Evolutionary conservation across 2,329 filamentous ascomycete genomes (phyloP).

Genomic region (Akanthomyces lecanii): DNA sequence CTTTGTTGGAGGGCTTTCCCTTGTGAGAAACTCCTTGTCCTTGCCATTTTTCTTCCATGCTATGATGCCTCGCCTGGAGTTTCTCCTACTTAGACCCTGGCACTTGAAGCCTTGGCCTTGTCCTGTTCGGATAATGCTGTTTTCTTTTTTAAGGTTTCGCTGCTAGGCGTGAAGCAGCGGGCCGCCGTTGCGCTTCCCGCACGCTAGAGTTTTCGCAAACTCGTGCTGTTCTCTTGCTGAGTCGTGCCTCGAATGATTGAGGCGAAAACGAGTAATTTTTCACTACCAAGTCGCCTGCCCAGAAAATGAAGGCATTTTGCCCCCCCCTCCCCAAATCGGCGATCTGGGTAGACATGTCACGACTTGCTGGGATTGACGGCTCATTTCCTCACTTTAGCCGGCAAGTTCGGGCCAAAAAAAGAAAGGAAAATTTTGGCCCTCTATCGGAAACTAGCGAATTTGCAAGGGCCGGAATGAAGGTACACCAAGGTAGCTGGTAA

Average conservation of each 20-base stretch:
- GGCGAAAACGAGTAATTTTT: not conserved
- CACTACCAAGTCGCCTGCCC: not conserved
- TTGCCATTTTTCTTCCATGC: not conserved
- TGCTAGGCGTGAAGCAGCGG: conserved; percentile 5
- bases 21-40: not conserved
- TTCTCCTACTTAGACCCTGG: not conserved
- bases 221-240: not conserved
- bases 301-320: not conserved
- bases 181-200: conserved; percentile 14
- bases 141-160: not conserved
- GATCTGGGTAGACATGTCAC: not conserved
- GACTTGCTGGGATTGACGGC: not conserved
- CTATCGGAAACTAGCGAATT: not conserved
- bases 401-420: not conserved
- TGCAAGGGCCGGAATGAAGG: not conserved
- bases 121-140: not conserved
- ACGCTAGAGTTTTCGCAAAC: not conserved
- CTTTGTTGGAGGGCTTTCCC: not conserved
- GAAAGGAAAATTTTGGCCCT: not conserved
- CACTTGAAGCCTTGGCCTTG: not conserved
- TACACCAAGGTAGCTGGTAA: not conserved
- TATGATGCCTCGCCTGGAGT: not conserved
- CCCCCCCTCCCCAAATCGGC: not conserved
- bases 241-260: conserved; percentile 10
- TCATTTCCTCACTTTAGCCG: not conserved